Evolutionary conservation across 2,329 filamentous ascomycete genomes (phyloP), one percentile per base, ranked within the genome.

Genomic region (Ophiocordyceps robertsii): DNA sequence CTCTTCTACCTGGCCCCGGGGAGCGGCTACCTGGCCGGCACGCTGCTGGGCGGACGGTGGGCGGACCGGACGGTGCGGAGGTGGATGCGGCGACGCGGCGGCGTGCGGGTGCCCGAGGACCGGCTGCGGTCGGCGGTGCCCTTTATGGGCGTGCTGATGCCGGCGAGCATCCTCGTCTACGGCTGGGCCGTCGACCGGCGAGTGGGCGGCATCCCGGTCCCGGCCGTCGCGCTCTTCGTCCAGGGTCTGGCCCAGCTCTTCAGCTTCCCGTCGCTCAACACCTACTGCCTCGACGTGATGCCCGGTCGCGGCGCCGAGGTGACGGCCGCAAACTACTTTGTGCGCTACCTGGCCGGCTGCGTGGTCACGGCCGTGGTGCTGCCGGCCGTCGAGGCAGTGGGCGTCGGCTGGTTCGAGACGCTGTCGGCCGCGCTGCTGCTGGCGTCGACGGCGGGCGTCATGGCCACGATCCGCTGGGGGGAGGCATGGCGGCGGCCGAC

Each of bases 251-350:
- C 77, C 0, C 82, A 88, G 58, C 64, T 88, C 6, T 84, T 86
- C 54, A 84, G 80, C 51, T 88, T 87, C 53, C 82, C 82, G 0
- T 77, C 73, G 39, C 58, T 89, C 47, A 88, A 89, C 57, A 84
- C 83, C 0, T 89, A 92, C 61, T 89, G 84, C 56, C 62, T 92
- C 35, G 84, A 92, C 57, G 84, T 90, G 12, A 86, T 89, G 79
- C 82, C 57, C 0, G 69, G 69, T 1, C 67, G 73, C 29, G 77
- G 77, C 37, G 75, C 80, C 4, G 84, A 92, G 54, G 82, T 90
- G 4, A 76, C 86, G 37, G 83, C 84, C 0, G 82, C 83, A 0
- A 92, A 90, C 58, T 92, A 89, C 58, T 77, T 87, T 53, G 68
- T 84, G 40, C 70, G 85, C 6, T 92, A 90, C 58, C 55, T 87